Conservation (phyloP, 225 moss, liverwort and hornwort species). For the Asterella californica region DNA sequence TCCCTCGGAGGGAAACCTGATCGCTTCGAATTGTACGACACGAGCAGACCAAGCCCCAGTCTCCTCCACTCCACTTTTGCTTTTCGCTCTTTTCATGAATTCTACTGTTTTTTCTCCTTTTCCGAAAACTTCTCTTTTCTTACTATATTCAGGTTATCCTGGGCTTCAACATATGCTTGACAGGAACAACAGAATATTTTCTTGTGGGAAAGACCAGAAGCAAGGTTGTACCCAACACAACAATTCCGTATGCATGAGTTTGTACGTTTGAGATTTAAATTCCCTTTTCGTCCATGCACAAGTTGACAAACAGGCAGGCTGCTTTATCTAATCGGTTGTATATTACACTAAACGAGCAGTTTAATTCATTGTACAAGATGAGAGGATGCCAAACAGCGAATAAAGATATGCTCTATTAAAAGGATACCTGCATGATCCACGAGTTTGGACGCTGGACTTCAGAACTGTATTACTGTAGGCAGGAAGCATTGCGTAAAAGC, state of each 20-base stretch:
- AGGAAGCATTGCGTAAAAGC: not conserved
- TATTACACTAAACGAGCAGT: not conserved
- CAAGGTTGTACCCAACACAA: not conserved
- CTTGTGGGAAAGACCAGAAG: not conserved
- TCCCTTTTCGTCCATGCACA: not conserved
- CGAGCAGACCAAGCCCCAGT: too few species aligned
- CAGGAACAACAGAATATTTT: not conserved
- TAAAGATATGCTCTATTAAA: not conserved
- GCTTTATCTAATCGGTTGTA: not conserved
- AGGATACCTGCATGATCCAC: not conserved
- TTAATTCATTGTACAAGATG: not conserved
- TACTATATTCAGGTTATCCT: not conserved
- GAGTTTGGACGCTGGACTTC: not conserved
- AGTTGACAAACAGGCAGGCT: not conserved
- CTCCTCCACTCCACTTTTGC: not conserved
- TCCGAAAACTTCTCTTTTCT: not conserved
- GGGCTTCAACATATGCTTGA: not conserved
- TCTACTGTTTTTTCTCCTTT: not conserved
- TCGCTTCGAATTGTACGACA: not conserved
- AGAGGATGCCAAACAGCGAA: not conserved
- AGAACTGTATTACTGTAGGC: not conserved
- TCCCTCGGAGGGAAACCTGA: not conserved
- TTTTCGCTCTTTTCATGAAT: not conserved
- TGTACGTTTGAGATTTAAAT: not conserved
- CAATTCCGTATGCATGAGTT: not conserved